Evolutionary conservation across 345 rosid genomes (phyloP).

Genomic region (Gossypium rotundifolium): DNA sequence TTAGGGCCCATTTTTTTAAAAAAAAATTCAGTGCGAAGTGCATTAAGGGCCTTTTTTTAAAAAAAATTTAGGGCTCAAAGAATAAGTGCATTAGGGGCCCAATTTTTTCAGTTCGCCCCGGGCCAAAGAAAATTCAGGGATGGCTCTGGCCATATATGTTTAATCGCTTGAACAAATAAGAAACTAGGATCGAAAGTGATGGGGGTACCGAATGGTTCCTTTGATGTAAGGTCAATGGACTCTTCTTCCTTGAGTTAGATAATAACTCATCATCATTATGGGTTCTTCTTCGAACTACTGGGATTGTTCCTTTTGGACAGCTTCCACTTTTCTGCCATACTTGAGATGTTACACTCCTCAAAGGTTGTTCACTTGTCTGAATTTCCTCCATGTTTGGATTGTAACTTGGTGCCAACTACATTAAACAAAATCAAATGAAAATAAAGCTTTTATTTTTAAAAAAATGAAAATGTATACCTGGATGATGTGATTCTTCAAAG

Average conservation of each 20-base stretch:
- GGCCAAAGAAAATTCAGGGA: too few species aligned
- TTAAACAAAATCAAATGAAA: background rate
- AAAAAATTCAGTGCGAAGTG: too few species aligned
- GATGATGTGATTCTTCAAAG: slow-evolving; percentile 36
- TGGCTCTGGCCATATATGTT: too few species aligned
- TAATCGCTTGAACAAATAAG: background rate
- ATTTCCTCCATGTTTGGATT: slow-evolving; percentile 11
- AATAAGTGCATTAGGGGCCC: too few species aligned
- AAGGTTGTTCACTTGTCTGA: slow-evolving; percentile 2
- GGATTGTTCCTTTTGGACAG: slow-evolving; percentile 47
- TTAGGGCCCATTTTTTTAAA: too few species aligned
- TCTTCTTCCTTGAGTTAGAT: slow-evolving; percentile 7
- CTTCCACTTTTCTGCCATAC: slow-evolving; percentile 41
- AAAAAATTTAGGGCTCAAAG: too few species aligned
- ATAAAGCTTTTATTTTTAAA: background rate
- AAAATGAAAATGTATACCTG: slow-evolving; percentile 25
- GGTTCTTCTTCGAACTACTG: slow-evolving; percentile 25
- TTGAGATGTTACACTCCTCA: slow-evolving; percentile 21
- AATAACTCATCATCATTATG: background rate
- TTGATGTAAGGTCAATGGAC: slow-evolving; percentile 24
- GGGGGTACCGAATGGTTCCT: slow-evolving; percentile 37
- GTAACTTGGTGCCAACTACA: slow-evolving; percentile 36
- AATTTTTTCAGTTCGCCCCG: too few species aligned
- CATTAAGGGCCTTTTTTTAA: too few species aligned
- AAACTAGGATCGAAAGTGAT: background rate